A percentile compares a stretch with the other conserved stretches of the same genome.
phyloP scores from a whole-genome alignment of 495 filamentous ascomycete species.

The Annulohypoxylon maeteangense region DNA sequence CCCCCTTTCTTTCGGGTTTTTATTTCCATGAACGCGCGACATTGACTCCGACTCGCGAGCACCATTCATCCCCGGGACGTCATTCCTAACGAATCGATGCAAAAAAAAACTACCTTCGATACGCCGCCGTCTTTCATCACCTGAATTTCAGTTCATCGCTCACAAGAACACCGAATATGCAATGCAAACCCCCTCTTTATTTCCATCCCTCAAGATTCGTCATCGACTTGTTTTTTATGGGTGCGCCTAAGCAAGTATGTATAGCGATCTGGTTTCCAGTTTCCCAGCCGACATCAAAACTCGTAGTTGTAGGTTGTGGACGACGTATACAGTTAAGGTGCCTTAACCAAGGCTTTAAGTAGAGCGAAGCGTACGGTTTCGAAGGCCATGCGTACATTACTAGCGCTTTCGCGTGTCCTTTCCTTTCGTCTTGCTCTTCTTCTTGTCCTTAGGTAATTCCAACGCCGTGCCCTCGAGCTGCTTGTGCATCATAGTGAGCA shows the following conservation, averaged over 20 bases:
- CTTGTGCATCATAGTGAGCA: slow-evolving; percentile 80
- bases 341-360: background rate
- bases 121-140: slow-evolving; percentile 17
- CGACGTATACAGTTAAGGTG: slow-evolving; percentile 3
- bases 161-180: slow-evolving; percentile 37
- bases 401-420: slow-evolving; percentile 67
- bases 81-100: slow-evolving; percentile 23
- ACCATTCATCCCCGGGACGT: background rate
- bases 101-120: slow-evolving; percentile 22
- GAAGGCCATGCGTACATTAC: background rate
- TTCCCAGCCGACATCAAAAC: slow-evolving; percentile 1
- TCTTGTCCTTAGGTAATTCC: slow-evolving; percentile 82
- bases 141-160: background rate
- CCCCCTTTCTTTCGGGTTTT: background rate
- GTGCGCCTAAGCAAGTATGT: background rate
- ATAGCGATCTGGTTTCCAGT: background rate
- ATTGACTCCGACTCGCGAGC: slow-evolving; percentile 25
- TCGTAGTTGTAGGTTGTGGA: background rate
- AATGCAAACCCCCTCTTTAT: slow-evolving; percentile 25
- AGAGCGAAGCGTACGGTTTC: background rate
- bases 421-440: slow-evolving; percentile 77
- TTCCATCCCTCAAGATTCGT: background rate
- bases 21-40: background rate
- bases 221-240: background rate
- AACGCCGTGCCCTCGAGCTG: slow-evolving; percentile 82